Conservation (phyloP, 2,329 filamentous ascomycete genomes). For the Neophaeococcomyces aloes region DNA sequence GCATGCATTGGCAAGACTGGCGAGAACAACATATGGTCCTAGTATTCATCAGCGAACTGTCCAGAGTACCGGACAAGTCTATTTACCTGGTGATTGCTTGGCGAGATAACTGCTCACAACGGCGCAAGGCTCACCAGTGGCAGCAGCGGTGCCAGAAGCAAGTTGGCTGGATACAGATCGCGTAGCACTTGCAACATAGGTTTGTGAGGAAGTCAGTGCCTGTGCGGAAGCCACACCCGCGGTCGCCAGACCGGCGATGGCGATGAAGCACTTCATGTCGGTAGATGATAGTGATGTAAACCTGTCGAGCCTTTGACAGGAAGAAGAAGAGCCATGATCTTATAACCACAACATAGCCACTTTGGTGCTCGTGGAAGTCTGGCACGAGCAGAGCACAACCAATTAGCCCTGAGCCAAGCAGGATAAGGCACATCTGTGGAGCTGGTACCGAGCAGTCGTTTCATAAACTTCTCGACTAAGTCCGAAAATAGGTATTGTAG, state of each 20-base stretch:
- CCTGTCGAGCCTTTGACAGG: background rate
- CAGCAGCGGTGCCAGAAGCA: background rate
- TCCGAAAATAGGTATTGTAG: background rate
- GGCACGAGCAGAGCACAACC: background rate
- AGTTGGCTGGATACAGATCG: background rate
- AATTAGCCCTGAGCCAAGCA: too few species aligned
- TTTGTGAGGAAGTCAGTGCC: background rate
- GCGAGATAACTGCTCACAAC: slow-evolving; percentile 6
- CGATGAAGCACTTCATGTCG: background rate
- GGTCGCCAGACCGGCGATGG: background rate
- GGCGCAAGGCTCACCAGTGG: slow-evolving; percentile 6
- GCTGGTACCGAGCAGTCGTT: background rate
- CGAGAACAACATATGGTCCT: slow-evolving; percentile 2
- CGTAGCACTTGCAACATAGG: background rate
- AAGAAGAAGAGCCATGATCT: too few species aligned
- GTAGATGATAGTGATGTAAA: background rate
- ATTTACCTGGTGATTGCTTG: background rate
- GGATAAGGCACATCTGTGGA: background rate
- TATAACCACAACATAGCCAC: too few species aligned
- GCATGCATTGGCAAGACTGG: slow-evolving; percentile 8
- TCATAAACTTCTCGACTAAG: background rate
- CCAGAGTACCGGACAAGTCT: too few species aligned
- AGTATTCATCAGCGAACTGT: background rate
- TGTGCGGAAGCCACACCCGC: background rate
- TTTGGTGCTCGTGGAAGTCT: background rate